Evolutionary conservation across 2,329 filamentous ascomycete genomes (phyloP), one percentile per base, ranked within the genome.

Genomic region (Colletotrichum lentis): DNA sequence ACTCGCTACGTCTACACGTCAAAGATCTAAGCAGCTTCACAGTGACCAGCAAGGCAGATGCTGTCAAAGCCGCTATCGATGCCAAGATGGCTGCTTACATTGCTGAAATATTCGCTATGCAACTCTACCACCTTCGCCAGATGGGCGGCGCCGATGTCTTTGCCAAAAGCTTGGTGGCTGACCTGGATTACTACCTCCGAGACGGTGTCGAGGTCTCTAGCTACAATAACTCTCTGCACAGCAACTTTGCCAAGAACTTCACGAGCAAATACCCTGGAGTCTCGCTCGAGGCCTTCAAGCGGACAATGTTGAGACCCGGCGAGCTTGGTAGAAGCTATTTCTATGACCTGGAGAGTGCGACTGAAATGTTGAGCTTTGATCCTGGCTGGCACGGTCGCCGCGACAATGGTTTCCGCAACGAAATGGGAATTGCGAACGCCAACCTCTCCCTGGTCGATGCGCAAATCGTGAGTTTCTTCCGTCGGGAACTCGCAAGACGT

Each of bases 361-460:
- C 91, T 64, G 88, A 88, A 73, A 88, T 98, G 77, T 85, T 99
- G 24, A 83, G 83, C 20, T 92, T 91, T 74, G 92, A 97, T 77
- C 84, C 88, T 64, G 89, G 90, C 46, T 99, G 96, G 96, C 82
- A 82, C 61, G 91, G 91, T 50, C 84, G 82, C 71, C 85, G 82
- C 72, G 85, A 88, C 62, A 86, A 90, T 73, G 94, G 94, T 0
- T 97, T 97, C 79, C 86, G 87, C 70, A 86, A 87, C 56, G 96
- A 99, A 76, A 90, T 99, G 79, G 87, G 90, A 74, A 89, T 89
- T 69, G 96, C 95, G 49, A 99, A 99, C 77, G 82, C 91, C 70
- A 98, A 99, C 77, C 78, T 99, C 60, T 97, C 94, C 27, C 83
- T 97, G 41, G 93, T 99, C 41, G 94, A 98, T 77, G 92, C 95